phyloP scores from a whole-genome alignment of 2,329 filamentous ascomycete species.

The Grosmannia clavigera region DNA sequence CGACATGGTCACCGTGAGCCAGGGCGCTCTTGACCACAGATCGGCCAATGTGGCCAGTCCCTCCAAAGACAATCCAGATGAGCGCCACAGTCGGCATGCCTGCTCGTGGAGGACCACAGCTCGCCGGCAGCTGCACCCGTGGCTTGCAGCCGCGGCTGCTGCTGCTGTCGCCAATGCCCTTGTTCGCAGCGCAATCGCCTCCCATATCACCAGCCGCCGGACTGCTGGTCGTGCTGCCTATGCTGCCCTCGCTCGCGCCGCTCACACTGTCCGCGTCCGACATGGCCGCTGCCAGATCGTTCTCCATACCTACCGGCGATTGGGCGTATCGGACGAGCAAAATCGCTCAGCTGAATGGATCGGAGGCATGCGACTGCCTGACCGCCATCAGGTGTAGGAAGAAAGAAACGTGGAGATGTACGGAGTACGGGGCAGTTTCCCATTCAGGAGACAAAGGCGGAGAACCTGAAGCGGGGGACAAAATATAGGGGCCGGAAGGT shows the following conservation, averaged over 20 bases:
- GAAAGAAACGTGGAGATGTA: neutral
- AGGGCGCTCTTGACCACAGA: slow-evolving; percentile 77
- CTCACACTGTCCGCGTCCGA: neutral
- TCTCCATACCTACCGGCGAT: neutral
- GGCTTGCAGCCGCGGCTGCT: slow-evolving; percentile 17
- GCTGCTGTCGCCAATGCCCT: neutral
- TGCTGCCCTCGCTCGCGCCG: neutral
- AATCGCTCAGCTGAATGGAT: neutral
- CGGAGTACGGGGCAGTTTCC: too few relatives aligned
- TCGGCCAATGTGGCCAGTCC: slow-evolving; percentile 92
- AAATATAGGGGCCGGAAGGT: neutral
- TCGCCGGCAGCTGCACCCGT: slow-evolving; percentile 58
- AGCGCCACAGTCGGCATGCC: slow-evolving; percentile 59
- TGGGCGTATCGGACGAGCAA: neutral
- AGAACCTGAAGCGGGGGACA: neutral
- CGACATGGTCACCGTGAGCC: slow-evolving; percentile 68
- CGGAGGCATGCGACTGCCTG: neutral
- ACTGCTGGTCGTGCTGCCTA: neutral
- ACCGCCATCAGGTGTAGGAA: neutral
- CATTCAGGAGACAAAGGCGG: too few relatives aligned
- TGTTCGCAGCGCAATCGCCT: neutral
- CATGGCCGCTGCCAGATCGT: neutral
- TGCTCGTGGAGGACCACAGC: slow-evolving; percentile 71
- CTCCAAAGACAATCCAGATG: slow-evolving; percentile 93
- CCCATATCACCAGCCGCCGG: neutral